These are phyloP conservation scores for Plenodomus biglobosus DNA, from an alignment of 2,329 filamentous ascomycete genomes.

Conservation along the genomic window DNA sequence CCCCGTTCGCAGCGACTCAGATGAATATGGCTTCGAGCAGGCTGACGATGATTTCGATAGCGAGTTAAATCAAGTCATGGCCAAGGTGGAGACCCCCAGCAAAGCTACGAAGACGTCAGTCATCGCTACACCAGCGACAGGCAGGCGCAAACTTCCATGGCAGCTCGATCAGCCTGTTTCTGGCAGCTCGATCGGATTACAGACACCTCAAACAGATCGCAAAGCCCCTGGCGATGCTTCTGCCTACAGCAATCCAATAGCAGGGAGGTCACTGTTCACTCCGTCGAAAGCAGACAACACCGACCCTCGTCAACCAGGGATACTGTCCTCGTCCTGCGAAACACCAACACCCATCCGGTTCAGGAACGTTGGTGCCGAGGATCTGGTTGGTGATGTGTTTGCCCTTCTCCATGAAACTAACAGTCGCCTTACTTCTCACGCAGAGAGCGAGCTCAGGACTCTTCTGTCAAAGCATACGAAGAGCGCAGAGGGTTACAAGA, in stretches of 20 bases:
- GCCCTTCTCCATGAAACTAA: conserved; percentile 51
- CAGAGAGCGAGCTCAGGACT: conserved; percentile 19
- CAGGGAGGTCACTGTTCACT: conserved; percentile 12
- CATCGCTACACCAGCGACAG: conserved; percentile 40
- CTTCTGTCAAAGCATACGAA: conserved; percentile 54
- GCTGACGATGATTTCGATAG: conserved; percentile 36
- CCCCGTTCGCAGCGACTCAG: conserved; percentile 24
- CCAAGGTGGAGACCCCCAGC: conserved; percentile 43
- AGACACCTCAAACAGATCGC: conserved; percentile 32
- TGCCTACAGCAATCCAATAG: background rate
- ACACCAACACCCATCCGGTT: conserved; percentile 42
- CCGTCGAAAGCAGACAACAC: conserved; percentile 16
- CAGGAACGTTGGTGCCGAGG: conserved; percentile 20
- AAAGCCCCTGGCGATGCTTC: conserved; percentile 7
- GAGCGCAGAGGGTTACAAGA: conserved; percentile 61
- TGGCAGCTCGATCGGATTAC: conserved; percentile 18
- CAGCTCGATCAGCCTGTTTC: conserved; percentile 23
- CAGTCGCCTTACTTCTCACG: conserved; percentile 37
- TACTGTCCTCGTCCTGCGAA: conserved; percentile 24
- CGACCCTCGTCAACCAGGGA: conserved; percentile 11
- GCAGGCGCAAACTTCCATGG: conserved; percentile 45
- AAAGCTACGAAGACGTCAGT: conserved; percentile 45
- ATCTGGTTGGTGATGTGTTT: conserved; percentile 50
- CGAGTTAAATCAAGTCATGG: conserved; percentile 32
- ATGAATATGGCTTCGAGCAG: conserved; percentile 37